Conservation (phyloP, 179 eudicot genomes). For the Beta macrorhiza region DNA sequence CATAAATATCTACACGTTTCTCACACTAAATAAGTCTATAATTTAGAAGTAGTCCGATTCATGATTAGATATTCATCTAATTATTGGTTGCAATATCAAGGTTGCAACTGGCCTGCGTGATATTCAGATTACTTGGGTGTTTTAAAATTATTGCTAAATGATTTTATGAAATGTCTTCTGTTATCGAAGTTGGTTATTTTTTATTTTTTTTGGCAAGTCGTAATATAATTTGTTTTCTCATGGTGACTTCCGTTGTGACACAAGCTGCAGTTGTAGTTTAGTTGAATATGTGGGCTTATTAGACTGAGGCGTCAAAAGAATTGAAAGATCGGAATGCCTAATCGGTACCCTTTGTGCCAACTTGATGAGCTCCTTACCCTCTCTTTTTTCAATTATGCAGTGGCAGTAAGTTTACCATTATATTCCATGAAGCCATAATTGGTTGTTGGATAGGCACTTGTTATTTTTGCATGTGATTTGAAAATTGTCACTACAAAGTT, state of each 20-base stretch:
- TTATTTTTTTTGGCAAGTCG: background rate
- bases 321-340: no score
- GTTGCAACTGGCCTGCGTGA: background rate
- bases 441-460: background rate
- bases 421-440: background rate
- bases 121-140: background rate
- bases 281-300: no score
- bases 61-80: background rate
- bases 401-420: background rate
- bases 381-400: background rate
- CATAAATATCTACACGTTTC: background rate
- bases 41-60: background rate
- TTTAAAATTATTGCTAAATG: background rate
- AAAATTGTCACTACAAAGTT: background rate
- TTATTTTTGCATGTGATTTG: background rate
- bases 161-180: no score
- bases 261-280: no score
- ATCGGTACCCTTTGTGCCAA: no score
- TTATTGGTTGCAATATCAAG: no score
- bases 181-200: no score
- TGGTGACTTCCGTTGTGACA: no score
- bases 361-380: background rate
- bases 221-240: no score
- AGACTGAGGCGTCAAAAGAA: no score
- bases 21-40: background rate